Evolutionary conservation across 2,329 filamentous ascomycete genomes (phyloP), one percentile per base, ranked within the genome.

Genomic region (Cercospora sojina): DNA sequence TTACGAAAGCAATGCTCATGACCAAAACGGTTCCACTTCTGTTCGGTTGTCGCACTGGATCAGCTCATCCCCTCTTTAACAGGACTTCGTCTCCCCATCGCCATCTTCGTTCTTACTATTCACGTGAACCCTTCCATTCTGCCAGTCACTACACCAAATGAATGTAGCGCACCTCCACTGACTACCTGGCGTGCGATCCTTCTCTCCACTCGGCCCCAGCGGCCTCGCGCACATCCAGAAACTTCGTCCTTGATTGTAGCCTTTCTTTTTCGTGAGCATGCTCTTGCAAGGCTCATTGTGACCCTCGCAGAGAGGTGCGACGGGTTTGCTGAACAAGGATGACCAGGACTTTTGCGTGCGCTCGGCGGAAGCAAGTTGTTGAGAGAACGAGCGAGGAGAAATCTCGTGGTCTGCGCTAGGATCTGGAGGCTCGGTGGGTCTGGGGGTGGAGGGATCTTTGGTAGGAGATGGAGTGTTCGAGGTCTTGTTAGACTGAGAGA

Each of bases 121-220:
- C 43, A 29, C n/a, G 38, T 56, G 64, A 29, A 27, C 61, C 35
- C 64, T 69, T 8, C 65, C 62, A 9, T 64, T 57, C 47, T 69
- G 67, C 87, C 85, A 88, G 74, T 89, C 87, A 72, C 83, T 88
- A 53, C 81, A 83, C 87, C 87, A 89, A 53, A 88, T 92, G 73
- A 97, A 97, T 0, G 92, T 97, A 2, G 85, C 83, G 78, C 94
- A 98, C 51, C 92, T 87, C 92, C 93, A 97, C 75, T 95, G 85
- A 0, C 92, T 93, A 2, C 89, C 90, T 18, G 60, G 29, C 31
- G 60, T 62, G 67, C 83, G 90, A 78, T 96, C 93, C 77, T 95
- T 95, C 72, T 90, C 87, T 0, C 93, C 95, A 25, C 89, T 91
- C 1, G 93, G 93, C 0, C 93, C 94, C 1, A 98, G 80, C 3